Evolutionary conservation across 768 basidiomycete genomes (phyloP), one percentile per base, ranked within the genome.

Genomic region (Boletellus ananas): DNA sequence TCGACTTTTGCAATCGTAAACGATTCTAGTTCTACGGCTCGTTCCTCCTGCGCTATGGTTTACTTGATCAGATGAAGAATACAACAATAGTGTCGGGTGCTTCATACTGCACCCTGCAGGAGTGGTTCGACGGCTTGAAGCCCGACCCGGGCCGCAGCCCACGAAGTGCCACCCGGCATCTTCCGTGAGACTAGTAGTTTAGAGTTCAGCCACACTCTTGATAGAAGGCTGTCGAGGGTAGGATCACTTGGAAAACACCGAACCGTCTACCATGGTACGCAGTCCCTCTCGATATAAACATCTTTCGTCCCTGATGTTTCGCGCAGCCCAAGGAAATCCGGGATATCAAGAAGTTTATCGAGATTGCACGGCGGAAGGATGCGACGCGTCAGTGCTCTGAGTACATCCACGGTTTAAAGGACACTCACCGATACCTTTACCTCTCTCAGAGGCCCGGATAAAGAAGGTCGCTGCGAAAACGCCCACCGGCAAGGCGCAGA

Each of bases 331-430:
- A 96, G 77, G 90, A 97, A 84, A 85, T 99, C 77, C 79, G 81
- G 63, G 94, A 98, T 74, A 97, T 98, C 81, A 99, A 98, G 79
- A 80, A 90, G 73, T 97, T 98, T 79, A 90, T 98, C 72, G 87
- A 93, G 77, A 91, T 95, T 71, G 87, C 94, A 49, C 85, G 86
- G 78, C 85, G 95, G 77, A 95, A 93, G 82, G 95, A 96, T 82
- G 96, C 96, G 58, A 83, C 82, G 53, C 84, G 95, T 96, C 67
- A 72, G 94, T 86, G 34, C 37, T 9, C 21, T 14, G 16, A 23
- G 13, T n/a, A 16, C 23, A 25, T 6, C 23, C 3, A 29, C 4
- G 11, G 17, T 17, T 8, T 23, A 31, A 51, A 17, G 23, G 18
- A n/a, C 43, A 3, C 17, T 45, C 43, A 51, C 38, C 47, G 35